Percentiles rank a stretch among this genome's conserved stretches.
phyloP scores from a whole-genome alignment of 129 eudicot genomes.

The Flaveria brownii region DNA sequence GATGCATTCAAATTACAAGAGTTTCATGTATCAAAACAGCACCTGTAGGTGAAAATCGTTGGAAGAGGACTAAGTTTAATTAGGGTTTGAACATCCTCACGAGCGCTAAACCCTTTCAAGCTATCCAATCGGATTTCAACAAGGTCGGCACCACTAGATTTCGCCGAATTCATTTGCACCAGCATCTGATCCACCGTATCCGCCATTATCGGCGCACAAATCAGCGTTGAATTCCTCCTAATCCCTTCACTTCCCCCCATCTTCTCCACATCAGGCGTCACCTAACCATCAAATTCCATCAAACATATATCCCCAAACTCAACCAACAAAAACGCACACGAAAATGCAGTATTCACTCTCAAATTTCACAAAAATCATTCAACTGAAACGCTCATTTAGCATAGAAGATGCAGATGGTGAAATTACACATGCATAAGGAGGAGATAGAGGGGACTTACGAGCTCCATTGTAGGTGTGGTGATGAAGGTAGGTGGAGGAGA shows the following conservation, averaged over 20 bases:
- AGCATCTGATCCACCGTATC: slow-evolving; percentile 75
- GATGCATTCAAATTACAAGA: slow-evolving; percentile 14
- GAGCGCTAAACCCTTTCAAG: slow-evolving; percentile 55
- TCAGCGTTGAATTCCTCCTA: slow-evolving; percentile 62
- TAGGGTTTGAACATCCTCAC: slow-evolving; percentile 47
- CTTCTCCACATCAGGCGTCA: slow-evolving; percentile 43
- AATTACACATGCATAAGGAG: too few species aligned
- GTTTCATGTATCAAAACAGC: background rate
- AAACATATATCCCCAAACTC: slow-evolving; percentile 17
- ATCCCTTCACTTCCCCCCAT: slow-evolving; percentile 48
- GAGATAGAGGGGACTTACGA: slow-evolving; percentile 22
- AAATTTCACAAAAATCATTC: background rate
- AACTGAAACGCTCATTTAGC: background rate
- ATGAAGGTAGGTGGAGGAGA: slow-evolving; percentile 17
- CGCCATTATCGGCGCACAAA: slow-evolving; percentile 91
- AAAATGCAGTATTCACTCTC: too few species aligned
- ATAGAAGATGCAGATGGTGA: background rate
- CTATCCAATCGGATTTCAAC: slow-evolving; percentile 90
- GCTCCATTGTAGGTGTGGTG: slow-evolving; percentile 34
- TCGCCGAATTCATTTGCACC: slow-evolving; percentile 61
- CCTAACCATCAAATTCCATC: slow-evolving; percentile 27
- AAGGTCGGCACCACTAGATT: slow-evolving; percentile 74
- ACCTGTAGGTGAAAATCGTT: slow-evolving; percentile 94
- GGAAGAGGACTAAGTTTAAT: slow-evolving; percentile 67
- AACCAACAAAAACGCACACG: too few species aligned